Percentiles rank a stretch among this genome's conserved stretches.
phyloP scores from a whole-genome alignment of 495 filamentous ascomycete genomes.

The Filosporella fistucella region DNA sequence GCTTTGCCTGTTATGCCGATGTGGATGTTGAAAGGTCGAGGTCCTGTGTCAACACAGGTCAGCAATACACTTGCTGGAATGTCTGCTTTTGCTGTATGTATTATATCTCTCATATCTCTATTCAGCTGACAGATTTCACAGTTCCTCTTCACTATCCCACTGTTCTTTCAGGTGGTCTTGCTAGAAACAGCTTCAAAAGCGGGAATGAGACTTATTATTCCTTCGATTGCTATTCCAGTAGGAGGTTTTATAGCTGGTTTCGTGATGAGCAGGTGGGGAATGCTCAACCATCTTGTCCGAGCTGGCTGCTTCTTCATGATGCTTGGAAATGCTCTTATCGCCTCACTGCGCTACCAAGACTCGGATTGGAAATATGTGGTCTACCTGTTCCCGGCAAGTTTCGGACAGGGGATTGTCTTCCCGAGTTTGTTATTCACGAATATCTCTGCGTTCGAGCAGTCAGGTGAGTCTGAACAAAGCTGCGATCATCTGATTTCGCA shows the following conservation, averaged over 20 bases:
- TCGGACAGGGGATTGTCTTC: constrained; percentile 62
- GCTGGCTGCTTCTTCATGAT: constrained; percentile 53
- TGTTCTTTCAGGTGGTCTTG: constrained; percentile 75
- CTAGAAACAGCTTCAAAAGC: constrained; percentile 60
- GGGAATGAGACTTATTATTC: constrained; percentile 60
- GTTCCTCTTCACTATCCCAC: constrained; percentile 78
- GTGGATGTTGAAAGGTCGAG: constrained; percentile 46
- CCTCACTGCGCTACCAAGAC: constrained; percentile 51
- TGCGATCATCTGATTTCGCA: too few relatives aligned
- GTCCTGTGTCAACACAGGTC: constrained; percentile 49
- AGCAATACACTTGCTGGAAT: constrained; percentile 58
- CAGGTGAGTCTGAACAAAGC: too few relatives aligned
- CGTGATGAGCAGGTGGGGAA: constrained; percentile 63
- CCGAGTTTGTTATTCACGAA: constrained; percentile 60
- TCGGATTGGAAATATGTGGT: constrained; percentile 58
- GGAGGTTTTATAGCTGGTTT: constrained; percentile 56
- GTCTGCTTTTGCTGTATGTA: constrained; percentile 58
- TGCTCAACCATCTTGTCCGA: constrained; percentile 49
- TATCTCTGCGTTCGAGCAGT: constrained; percentile 57
- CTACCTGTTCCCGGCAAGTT: constrained; percentile 58
- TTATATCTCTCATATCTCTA: background rate
- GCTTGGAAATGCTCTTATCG: constrained; percentile 52
- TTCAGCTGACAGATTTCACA: too few relatives aligned
- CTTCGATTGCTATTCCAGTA: constrained; percentile 56
- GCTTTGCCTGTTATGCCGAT: constrained; percentile 60